phyloP scores from a whole-genome alignment of 2,329 filamentous ascomycete species.

The Teratosphaeria zuluensis region DNA sequence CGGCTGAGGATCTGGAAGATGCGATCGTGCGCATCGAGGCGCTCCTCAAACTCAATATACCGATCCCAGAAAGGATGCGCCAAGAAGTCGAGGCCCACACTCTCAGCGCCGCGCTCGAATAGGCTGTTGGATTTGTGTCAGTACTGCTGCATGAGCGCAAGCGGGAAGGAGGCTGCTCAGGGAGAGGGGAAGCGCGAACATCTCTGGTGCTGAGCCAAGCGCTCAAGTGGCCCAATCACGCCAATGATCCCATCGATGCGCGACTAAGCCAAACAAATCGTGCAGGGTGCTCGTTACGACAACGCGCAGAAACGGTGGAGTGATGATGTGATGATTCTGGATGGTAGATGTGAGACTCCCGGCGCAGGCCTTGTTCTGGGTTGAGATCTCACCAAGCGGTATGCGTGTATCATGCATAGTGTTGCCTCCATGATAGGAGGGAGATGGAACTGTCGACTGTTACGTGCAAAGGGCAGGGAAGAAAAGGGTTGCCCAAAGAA shows the following conservation, averaged over 20 bases:
- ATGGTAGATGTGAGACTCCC: constrained; percentile 22
- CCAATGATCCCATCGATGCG: constrained; percentile 2
- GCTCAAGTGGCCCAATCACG: constrained; percentile 6
- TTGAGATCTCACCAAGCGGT: constrained; percentile 21
- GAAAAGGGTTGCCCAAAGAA: constrained; percentile 55
- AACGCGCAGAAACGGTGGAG: background rate
- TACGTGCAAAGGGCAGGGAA: constrained; percentile 22
- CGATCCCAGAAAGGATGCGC: constrained; percentile 98
- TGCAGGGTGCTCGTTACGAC: background rate
- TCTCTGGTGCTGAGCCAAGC: constrained; percentile 9
- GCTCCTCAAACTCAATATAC: constrained; percentile 94
- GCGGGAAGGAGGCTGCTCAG: background rate
- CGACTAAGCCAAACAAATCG: background rate
- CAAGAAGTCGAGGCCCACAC: constrained; percentile 85
- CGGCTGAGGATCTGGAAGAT: constrained; percentile 77
- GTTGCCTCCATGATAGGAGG: background rate
- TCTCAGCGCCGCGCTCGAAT: constrained; percentile 79
- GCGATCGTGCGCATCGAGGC: constrained; percentile 70
- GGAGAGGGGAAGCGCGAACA: constrained; percentile 21
- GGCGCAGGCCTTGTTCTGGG: constrained; percentile 11
- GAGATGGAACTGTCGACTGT: constrained; percentile 8
- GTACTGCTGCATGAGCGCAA: no score
- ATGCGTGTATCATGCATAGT: background rate
- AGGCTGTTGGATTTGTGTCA: constrained; percentile 46
- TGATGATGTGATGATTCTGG: constrained; percentile 13